Evolutionary conservation across 148 eudicot genomes (phyloP).

Genomic region (Mesembryanthemum crystallinum): DNA sequence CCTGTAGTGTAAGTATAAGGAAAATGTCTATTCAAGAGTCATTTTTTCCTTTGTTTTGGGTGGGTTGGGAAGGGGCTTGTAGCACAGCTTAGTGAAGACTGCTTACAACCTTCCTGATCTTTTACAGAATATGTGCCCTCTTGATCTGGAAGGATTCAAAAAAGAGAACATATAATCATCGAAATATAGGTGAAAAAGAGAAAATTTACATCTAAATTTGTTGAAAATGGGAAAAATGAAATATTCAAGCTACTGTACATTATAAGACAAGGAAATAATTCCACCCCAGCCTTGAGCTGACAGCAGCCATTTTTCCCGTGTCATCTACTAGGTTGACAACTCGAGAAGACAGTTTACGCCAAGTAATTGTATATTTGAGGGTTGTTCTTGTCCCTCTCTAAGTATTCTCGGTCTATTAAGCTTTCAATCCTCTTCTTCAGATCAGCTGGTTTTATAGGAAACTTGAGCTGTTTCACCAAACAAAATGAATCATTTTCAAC

Average conservation of each 20-base stretch:
- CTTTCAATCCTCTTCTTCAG: constrained; percentile 98
- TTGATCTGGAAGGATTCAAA: constrained; percentile 8
- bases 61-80: background rate
- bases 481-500: constrained; percentile 12
- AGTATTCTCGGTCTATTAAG: constrained; percentile 89
- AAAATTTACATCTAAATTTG: constrained; percentile 22
- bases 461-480: constrained; percentile 73
- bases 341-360: constrained; percentile 42
- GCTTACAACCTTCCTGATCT: constrained; percentile 17
- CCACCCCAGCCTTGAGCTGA: constrained; percentile 20
- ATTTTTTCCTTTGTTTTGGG: background rate
- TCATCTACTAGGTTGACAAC: constrained; percentile 19
- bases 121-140: constrained; percentile 18
- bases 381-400: constrained; percentile 92
- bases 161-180: background rate
- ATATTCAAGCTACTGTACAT: constrained; percentile 30
- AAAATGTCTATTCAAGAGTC: too few relatives aligned
- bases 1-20: too few relatives aligned
- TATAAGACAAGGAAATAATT: constrained; percentile 19
- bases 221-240: constrained; percentile 11
- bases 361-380: constrained; percentile 97
- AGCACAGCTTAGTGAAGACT: background rate
- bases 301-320: constrained; percentile 12
- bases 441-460: constrained; percentile 93
- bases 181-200: constrained; percentile 5